Conservation (phyloP, 2,329 filamentous ascomycete genomes). For the Colletotrichum sansevieriae region DNA sequence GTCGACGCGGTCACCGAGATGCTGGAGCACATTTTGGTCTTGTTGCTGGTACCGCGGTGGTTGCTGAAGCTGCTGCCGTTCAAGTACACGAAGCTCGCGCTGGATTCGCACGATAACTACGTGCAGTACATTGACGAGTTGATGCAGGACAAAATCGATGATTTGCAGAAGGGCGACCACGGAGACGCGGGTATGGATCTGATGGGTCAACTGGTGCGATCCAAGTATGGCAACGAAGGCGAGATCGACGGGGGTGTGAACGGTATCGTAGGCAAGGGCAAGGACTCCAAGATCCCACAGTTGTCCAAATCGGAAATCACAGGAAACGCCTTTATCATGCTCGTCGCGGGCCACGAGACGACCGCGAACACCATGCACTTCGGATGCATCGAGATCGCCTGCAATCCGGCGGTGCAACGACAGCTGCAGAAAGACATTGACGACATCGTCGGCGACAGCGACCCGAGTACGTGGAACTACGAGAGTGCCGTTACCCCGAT, state of each 20-base stretch:
- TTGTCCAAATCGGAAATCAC: constrained; percentile 76
- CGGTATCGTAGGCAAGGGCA: constrained; percentile 29
- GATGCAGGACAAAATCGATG: constrained; percentile 69
- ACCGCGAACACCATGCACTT: constrained; percentile 83
- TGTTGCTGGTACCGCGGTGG: constrained; percentile 71
- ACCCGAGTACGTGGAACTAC: constrained; percentile 77
- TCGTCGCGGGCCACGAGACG: constrained; percentile 84
- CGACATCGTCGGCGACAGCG: constrained; percentile 68
- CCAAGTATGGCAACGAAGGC: constrained; percentile 52
- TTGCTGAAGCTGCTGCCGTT: constrained; percentile 65
- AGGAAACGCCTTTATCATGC: constrained; percentile 78
- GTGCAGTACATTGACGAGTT: constrained; percentile 78
- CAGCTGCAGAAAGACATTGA: constrained; percentile 78
- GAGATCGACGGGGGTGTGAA: constrained; percentile 37
- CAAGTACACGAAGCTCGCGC: constrained; percentile 63
- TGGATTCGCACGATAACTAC: constrained; percentile 72
- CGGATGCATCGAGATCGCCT: constrained; percentile 75
- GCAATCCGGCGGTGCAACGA: constrained; percentile 73
- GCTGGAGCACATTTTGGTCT: constrained; percentile 72
- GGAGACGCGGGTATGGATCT: constrained; percentile 64
- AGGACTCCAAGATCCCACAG: constrained; percentile 49
- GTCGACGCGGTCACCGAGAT: constrained; percentile 71
- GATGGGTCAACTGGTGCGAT: constrained; percentile 64
- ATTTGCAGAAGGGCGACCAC: constrained; percentile 52
- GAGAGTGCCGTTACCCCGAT: constrained; percentile 75